A percentile compares a stretch with the other conserved stretches of the same genome.
Conservation (phyloP, 371 early-diverging fungal species). For the Saksenaea vasiformis region DNA sequence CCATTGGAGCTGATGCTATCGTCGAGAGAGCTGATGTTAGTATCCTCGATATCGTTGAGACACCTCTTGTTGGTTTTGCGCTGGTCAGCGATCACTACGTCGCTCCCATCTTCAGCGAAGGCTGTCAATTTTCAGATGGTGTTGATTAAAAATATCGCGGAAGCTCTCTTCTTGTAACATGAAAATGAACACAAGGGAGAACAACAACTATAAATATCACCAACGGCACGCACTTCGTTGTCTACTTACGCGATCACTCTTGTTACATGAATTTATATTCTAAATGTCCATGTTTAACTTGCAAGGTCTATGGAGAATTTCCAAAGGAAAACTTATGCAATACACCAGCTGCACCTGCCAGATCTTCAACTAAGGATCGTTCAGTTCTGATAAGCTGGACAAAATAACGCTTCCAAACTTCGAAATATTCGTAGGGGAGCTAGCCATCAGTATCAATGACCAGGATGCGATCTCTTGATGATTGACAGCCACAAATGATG, state of each 20-base stretch:
- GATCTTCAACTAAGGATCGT: constrained; percentile 1
- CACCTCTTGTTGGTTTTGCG: neutral
- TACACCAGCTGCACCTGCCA: neutral
- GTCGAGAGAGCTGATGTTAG: no score
- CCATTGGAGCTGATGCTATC: no score
- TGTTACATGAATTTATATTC: neutral
- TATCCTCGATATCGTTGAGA: neutral
- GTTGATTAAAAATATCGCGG: neutral
- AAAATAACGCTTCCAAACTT: constrained; percentile 1
- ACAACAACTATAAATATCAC: neutral
- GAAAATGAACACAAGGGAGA: neutral
- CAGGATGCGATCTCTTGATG: neutral
- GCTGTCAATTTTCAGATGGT: neutral
- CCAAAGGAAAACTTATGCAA: neutral
- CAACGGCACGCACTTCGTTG: neutral
- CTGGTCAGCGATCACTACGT: neutral
- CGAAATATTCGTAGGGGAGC: neutral
- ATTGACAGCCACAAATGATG: neutral
- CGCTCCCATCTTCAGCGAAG: constrained; percentile 1
- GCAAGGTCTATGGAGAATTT: constrained; percentile 1
- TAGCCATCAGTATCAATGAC: neutral
- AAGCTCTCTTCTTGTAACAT: neutral
- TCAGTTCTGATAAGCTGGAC: neutral
- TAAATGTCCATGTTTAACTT: neutral
- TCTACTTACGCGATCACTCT: constrained; percentile 1